phyloP scores from a whole-genome alignment of 306 rosid species.

The Heteromeles arbutifolia region DNA sequence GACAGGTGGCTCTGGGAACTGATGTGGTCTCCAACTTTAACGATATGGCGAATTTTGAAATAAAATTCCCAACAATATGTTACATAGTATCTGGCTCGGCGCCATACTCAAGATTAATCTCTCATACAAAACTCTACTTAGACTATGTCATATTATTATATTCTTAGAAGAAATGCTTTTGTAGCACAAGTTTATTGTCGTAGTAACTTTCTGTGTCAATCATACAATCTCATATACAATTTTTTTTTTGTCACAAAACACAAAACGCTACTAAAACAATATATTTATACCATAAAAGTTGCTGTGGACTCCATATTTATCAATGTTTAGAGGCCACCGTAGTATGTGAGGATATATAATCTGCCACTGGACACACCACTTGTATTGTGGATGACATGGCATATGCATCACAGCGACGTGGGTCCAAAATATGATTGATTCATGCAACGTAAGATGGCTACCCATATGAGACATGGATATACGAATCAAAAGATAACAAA shows the following conservation, averaged over 20 bases:
- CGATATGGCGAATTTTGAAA: neutral
- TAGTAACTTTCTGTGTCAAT: too few relatives aligned
- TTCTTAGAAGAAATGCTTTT: too few relatives aligned
- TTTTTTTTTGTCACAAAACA: neutral
- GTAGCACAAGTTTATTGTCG: too few relatives aligned
- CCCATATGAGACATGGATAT: neutral
- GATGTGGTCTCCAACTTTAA: neutral
- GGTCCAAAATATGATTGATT: neutral
- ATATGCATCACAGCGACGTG: neutral
- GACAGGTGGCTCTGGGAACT: neutral
- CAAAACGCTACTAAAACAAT: neutral
- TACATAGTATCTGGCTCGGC: too few relatives aligned
- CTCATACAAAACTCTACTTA: too few relatives aligned
- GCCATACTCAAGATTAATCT: too few relatives aligned
- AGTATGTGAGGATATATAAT: neutral
- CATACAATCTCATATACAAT: too few relatives aligned
- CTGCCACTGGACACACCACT: neutral
- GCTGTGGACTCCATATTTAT: neutral
- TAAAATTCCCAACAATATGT: too few relatives aligned
- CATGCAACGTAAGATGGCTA: neutral
- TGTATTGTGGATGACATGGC: neutral
- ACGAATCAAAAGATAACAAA: neutral
- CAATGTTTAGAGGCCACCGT: neutral
- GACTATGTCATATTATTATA: too few relatives aligned
- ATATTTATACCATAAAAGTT: too few relatives aligned